phyloP scores from a whole-genome alignment of 306 rosid species.

The Datisca glomerata region DNA sequence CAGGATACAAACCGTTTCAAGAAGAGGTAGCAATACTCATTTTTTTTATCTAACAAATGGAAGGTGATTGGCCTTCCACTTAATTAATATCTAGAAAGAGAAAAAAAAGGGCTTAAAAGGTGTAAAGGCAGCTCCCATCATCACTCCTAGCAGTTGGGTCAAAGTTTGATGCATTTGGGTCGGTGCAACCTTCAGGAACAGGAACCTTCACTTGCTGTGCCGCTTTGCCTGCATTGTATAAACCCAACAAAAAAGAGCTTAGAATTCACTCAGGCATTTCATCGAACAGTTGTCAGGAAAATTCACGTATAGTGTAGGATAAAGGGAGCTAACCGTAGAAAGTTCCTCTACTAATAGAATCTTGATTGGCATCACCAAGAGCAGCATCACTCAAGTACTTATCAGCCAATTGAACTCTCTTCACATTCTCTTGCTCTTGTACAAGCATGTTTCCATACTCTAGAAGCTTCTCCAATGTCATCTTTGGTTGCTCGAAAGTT shows the following conservation, averaged over 20 bases:
- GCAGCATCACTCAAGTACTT: conserved; percentile 43
- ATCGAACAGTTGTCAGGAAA: too few species aligned
- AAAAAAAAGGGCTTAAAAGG: conserved; percentile 27
- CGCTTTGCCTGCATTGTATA: conserved; percentile 49
- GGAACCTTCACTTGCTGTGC: conserved; percentile 57
- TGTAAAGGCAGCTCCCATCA: conserved; percentile 55
- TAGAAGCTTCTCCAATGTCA: conserved; percentile 33
- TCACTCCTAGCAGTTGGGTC: conserved; percentile 87
- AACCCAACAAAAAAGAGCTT: too few species aligned
- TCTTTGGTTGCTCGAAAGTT: conserved; percentile 37
- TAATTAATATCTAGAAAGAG: conserved; percentile 14
- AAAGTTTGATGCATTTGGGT: conserved; percentile 48
- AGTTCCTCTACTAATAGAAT: conserved; percentile 23
- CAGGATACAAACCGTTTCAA: not conserved
- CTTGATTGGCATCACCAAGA: conserved; percentile 37
- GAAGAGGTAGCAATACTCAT: not conserved
- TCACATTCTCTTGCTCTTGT: conserved; percentile 44
- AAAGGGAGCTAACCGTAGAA: conserved; percentile 23
- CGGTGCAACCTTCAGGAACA: conserved; percentile 62
- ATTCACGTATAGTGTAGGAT: too few species aligned
- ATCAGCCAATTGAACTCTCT: conserved; percentile 55
- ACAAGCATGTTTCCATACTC: conserved; percentile 46
- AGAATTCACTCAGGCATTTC: too few species aligned
- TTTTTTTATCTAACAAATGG: not conserved
- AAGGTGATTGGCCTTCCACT: conserved; percentile 7